These are phyloP conservation scores for Phlegmacium glaucopus DNA, from an alignment of 768 basidiomycete species.

Conservation along the genomic window DNA sequence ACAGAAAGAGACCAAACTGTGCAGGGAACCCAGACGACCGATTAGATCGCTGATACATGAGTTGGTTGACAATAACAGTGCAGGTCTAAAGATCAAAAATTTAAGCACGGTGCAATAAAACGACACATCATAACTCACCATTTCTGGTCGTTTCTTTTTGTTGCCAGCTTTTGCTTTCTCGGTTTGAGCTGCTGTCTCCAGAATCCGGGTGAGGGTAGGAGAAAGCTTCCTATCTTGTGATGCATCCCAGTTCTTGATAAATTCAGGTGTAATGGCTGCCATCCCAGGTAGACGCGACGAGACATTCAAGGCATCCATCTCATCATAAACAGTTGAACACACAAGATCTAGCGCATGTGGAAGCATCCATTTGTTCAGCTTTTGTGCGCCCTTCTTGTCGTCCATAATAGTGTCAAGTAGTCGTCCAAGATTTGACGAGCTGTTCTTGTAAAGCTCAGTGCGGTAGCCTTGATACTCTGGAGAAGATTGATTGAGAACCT, in stretches of 20 bases:
- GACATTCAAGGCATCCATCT: no score
- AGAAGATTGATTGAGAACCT: no score
- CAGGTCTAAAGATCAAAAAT: neutral
- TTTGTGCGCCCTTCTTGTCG: no score
- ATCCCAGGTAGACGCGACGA: no score
- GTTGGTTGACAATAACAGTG: neutral
- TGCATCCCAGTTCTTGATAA: neutral
- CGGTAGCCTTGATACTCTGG: no score
- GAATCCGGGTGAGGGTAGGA: neutral
- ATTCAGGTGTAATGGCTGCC: neutral
- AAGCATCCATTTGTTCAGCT: no score
- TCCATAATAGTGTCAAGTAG: no score
- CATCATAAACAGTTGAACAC: no score
- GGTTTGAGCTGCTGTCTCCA: neutral
- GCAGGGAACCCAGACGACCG: neutral
- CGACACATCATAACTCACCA: neutral
- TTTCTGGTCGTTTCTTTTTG: neutral
- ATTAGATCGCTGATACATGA: neutral
- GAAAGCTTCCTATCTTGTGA: neutral
- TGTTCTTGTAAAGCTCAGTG: no score
- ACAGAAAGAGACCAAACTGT: slow-evolving; percentile 3
- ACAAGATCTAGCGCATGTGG: no score
- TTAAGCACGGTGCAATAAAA: neutral
- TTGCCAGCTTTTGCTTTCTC: neutral
- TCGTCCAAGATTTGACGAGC: no score